Percentiles rank a stretch among this genome's conserved stretches.
phyloP scores from a whole-genome alignment of 495 filamentous ascomycete genomes.

The Penicillium waksmanii region DNA sequence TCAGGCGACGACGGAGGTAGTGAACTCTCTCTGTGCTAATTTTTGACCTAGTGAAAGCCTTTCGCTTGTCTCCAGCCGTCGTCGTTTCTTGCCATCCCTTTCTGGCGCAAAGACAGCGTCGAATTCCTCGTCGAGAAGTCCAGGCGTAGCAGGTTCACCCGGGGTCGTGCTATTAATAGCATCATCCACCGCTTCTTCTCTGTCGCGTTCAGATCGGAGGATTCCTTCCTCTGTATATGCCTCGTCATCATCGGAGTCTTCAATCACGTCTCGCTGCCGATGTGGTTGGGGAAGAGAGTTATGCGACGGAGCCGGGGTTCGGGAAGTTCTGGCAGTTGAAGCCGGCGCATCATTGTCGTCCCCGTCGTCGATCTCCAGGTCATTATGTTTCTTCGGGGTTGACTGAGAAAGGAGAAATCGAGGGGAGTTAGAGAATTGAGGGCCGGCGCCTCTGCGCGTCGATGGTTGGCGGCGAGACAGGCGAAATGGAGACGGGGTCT shows the following conservation, averaged over 20 bases:
- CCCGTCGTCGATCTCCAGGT: conserved; percentile 30
- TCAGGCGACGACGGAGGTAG: conserved; percentile 29
- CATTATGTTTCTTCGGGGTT: conserved; percentile 13
- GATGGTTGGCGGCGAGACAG: conserved; percentile 32
- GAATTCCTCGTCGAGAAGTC: conserved; percentile 28
- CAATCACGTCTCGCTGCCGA: conserved; percentile 39
- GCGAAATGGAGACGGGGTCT: conserved; percentile 43
- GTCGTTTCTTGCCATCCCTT: conserved; percentile 34
- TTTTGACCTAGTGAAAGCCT: conserved; percentile 9
- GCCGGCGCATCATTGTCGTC: conserved; percentile 25
- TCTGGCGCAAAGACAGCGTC: conserved; percentile 36
- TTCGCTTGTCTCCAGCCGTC: conserved; percentile 20
- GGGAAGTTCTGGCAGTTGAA: conserved; percentile 20
- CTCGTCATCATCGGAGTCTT: conserved; percentile 37
- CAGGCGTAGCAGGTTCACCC: conserved; percentile 9
- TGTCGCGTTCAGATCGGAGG: neutral
- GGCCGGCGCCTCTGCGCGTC: conserved; percentile 32
- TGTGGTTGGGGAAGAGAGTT: conserved; percentile 12
- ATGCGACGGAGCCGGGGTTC: conserved; percentile 11
- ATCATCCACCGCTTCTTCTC: conserved; percentile 6
- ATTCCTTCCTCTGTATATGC: neutral
- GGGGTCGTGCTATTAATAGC: conserved; percentile 30
- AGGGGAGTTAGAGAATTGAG: conserved; percentile 48
- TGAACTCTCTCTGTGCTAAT: conserved; percentile 8
- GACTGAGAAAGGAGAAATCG: conserved; percentile 44